Evolutionary conservation across 164 flowering plant species (phyloP), one percentile per base, ranked within the genome.

Genomic region (Berberis vulgaris): DNA sequence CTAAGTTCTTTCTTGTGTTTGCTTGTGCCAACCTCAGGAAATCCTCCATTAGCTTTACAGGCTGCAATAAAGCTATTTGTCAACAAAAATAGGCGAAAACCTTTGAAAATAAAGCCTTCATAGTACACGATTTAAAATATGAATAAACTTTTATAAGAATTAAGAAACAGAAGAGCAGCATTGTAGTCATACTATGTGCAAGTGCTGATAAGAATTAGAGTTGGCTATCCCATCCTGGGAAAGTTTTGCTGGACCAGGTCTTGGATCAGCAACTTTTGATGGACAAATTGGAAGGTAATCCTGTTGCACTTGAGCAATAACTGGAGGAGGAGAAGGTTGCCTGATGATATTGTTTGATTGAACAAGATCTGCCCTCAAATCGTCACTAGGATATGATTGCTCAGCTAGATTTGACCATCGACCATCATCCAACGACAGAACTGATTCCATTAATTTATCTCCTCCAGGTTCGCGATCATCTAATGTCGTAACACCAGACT

Each of bases 261-360:
- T 85, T 45, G 97, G 99, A 79, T 94, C 99, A 47, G 99, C 99
- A 77, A 94, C 97, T 80, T 75, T 82, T 53, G 97, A 85, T 45
- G 97, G 93, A 70, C 88, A 67, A 50, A 94, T 84, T 45, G 88
- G 88, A 65, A 69, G 68, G 49, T 41, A 61, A 3, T 77, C 88
- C 68, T 78, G 84, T 62, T 86, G 86, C 49, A 91, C 74, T 69
- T 77, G 79, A 67, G 97, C 96, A 69, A 91, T 94, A 67, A 91
- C 87, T 41, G 96, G 94, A 63, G 99, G 97, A 67, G 97, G 97
- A 45, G 82, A 75, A 67, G 96, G 97, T 76, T 95, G 99, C 76
- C 81, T 77, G 69, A 82, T 73, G 62, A 67, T 75, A 38, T 63
- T 26, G 26, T 26, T 78, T 61, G 79, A 65, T 66, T 77, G 85